phyloP scores from a whole-genome alignment of 78 protist genomes.

The Tieghemostelium lacteum region DNA sequence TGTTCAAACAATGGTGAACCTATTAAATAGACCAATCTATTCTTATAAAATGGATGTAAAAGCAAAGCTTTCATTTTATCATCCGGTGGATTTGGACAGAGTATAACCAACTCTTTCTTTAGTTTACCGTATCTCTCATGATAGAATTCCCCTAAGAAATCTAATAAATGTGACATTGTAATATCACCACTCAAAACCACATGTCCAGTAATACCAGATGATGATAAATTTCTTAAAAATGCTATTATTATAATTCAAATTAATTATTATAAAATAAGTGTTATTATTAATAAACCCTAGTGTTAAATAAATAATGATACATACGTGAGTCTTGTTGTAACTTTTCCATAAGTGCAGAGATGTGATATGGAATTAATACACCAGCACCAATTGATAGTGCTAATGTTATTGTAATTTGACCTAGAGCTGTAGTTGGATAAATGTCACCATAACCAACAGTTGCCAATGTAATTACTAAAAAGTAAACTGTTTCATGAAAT shows the following conservation, averaged over 20 bases:
- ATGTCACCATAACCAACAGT: slow-evolving; percentile 81
- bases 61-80: slow-evolving; percentile 52
- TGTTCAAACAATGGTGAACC: slow-evolving; percentile 75
- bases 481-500: slow-evolving; percentile 67
- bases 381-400: slow-evolving; percentile 77
- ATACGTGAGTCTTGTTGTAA: slow-evolving; percentile 82
- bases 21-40: slow-evolving; percentile 47
- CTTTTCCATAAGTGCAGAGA: slow-evolving; percentile 72
- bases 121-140: slow-evolving; percentile 69
- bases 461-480: slow-evolving; percentile 71
- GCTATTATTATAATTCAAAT: slow-evolving; percentile 1
- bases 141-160: slow-evolving; percentile 57
- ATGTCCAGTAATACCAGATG: slow-evolving; percentile 69
- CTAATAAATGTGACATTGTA: slow-evolving; percentile 59
- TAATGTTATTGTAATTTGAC: slow-evolving; percentile 69
- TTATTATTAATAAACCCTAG: no score
- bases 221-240: slow-evolving; percentile 67
- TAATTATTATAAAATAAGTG: not conserved
- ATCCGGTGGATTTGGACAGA: slow-evolving; percentile 70
- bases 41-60: slow-evolving; percentile 72
- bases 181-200: slow-evolving; percentile 71
- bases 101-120: slow-evolving; percentile 48
- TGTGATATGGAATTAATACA: slow-evolving; percentile 72
- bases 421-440: slow-evolving; percentile 73
- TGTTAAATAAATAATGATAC: not conserved